These are phyloP conservation scores for Mortierella sp. DNA, from an alignment of 371 early-diverging fungal species.

Conservation along the genomic window DNA sequence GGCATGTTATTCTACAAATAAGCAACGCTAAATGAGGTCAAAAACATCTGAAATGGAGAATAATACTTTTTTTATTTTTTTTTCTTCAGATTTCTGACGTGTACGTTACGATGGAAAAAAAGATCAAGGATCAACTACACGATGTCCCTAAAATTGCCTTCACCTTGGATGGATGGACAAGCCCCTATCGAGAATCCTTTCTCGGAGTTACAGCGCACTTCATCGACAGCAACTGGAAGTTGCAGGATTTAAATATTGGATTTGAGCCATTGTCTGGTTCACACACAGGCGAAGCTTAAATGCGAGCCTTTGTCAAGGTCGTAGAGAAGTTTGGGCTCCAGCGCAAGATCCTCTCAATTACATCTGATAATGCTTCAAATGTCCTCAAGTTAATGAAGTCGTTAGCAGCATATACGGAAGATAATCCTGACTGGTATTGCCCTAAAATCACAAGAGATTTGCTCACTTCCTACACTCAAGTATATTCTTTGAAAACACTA, in stretches of 20 bases:
- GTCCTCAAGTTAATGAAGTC: constrained; percentile 20
- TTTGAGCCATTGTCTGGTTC: constrained; percentile 29
- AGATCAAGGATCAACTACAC: constrained; percentile 3
- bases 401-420: constrained; percentile 14
- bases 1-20: too few relatives aligned
- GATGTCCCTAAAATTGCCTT: constrained; percentile 19
- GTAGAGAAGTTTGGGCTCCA: constrained; percentile 18
- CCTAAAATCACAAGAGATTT: too few relatives aligned
- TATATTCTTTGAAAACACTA: background rate
- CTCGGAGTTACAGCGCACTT: constrained; percentile 39
- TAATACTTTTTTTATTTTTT: too few relatives aligned
- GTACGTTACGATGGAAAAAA: background rate
- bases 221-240: constrained; percentile 23
- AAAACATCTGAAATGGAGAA: too few relatives aligned
- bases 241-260: constrained; percentile 25
- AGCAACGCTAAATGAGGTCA: too few relatives aligned
- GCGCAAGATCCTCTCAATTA: constrained; percentile 29
- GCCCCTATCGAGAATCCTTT: constrained; percentile 28
- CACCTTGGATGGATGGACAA: constrained; percentile 40
- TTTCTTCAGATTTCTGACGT: too few relatives aligned
- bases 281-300: constrained; percentile 30
- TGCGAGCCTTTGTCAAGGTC: constrained; percentile 23
- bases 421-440: constrained; percentile 5
- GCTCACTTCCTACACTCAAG: too few relatives aligned
- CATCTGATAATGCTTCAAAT: constrained; percentile 34